Conservation (phyloP, 1,284 basidiomycete genomes). For the Polyporus tsugae region DNA sequence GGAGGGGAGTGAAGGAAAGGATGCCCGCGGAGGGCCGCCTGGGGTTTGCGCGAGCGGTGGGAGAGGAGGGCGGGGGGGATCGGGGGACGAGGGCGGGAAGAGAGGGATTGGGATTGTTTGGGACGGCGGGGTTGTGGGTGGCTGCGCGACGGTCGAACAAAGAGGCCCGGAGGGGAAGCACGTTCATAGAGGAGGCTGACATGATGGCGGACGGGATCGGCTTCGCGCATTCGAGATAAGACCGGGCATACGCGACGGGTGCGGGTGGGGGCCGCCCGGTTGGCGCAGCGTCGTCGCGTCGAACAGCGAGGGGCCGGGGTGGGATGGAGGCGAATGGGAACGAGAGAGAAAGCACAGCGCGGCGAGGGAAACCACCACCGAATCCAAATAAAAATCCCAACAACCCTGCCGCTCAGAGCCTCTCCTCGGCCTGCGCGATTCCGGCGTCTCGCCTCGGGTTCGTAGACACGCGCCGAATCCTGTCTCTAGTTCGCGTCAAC, state of each 20-base stretch:
- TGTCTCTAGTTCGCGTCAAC: constrained; percentile 12
- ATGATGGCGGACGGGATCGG: constrained; percentile 22
- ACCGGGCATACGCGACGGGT: constrained; percentile 10
- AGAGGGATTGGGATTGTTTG: constrained; percentile 25
- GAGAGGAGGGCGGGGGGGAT: constrained; percentile 25
- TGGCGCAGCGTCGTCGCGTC: constrained; percentile 4
- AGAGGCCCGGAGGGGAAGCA: constrained; percentile 27
- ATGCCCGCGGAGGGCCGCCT: constrained; percentile 26
- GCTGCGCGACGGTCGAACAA: constrained; percentile 35
- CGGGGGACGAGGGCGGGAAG: constrained; percentile 21
- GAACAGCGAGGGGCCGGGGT: constrained; percentile 12
- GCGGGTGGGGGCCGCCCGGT: constrained; percentile 9
- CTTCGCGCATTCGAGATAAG: constrained; percentile 25
- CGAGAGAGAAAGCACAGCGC: constrained; percentile 8
- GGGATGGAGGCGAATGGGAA: constrained; percentile 10
- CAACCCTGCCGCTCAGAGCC: neutral
- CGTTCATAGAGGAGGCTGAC: constrained; percentile 32
- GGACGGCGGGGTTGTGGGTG: constrained; percentile 21
- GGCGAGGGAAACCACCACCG: neutral
- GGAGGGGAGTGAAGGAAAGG: constrained; percentile 57
- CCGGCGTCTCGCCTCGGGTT: constrained; percentile 8
- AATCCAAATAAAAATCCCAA: neutral
- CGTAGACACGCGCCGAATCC: constrained; percentile 18
- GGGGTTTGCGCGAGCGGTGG: constrained; percentile 25
- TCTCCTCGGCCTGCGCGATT: neutral